A percentile compares a stretch with the other conserved stretches of the same genome.
These are phyloP conservation scores for Begonia peltatifolia DNA, from an alignment of 306 rosid species.

Conservation along the genomic window DNA sequence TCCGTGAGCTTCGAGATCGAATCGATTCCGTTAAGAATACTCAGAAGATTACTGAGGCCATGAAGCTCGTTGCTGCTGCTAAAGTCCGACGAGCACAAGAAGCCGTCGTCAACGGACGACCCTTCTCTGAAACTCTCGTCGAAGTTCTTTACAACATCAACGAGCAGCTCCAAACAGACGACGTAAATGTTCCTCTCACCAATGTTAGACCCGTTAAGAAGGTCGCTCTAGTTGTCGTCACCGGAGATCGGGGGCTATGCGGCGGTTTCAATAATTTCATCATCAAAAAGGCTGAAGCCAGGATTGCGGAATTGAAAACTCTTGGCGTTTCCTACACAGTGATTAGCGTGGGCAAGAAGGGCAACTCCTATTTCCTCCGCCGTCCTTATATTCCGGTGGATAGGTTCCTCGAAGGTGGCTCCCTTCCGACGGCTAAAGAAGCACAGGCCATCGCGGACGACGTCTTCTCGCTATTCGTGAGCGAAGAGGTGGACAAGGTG, in stretches of 20 bases:
- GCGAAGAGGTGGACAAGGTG: conserved; percentile 82
- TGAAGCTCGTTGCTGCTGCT: conserved; percentile 95
- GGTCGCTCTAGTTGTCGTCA: conserved; percentile 59
- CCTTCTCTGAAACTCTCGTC: conserved; percentile 74
- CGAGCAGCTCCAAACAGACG: conserved; percentile 79
- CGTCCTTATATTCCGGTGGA: conserved; percentile 81
- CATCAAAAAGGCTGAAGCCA: conserved; percentile 53
- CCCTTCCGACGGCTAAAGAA: conserved; percentile 73
- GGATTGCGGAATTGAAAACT: conserved; percentile 47
- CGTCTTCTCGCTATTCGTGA: conserved; percentile 65
- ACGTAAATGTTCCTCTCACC: conserved; percentile 56
- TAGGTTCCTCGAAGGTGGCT: conserved; percentile 45
- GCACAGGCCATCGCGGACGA: conserved; percentile 91
- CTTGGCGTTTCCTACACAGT: conserved; percentile 52
- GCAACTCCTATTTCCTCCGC: conserved; percentile 56
- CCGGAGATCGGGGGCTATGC: conserved; percentile 87
- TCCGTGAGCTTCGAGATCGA: conserved; percentile 63
- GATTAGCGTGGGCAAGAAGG: conserved; percentile 78
- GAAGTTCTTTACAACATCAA: conserved; percentile 90
- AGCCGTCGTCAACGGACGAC: conserved; percentile 82
- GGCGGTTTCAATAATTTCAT: conserved; percentile 54
- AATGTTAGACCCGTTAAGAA: conserved; percentile 67
- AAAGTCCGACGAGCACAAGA: conserved; percentile 92
- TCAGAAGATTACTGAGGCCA: conserved; percentile 89
- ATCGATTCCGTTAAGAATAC: conserved; percentile 70